Evolutionary conservation across 2,329 filamentous ascomycete species (phyloP), one percentile per base, ranked within the genome.

Genomic region (Neoascochyta sp.): DNA sequence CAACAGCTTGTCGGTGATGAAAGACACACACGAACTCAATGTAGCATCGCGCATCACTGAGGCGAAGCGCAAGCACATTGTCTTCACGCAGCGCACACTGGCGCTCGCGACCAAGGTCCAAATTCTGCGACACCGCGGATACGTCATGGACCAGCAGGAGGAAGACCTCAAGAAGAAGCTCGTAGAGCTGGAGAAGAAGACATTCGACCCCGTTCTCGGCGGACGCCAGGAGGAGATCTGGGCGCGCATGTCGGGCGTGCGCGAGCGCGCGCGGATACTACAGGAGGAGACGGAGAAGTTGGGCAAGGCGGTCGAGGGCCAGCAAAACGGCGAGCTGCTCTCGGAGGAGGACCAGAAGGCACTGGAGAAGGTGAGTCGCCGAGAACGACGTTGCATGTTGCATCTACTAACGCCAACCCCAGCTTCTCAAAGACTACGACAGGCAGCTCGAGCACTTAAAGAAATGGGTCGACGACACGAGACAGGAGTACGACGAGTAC

Each of bases 221-320:
- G 85, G 84, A 3, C 71, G 84, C 45, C 81, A 86, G 55, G 86
- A 92, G 62, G 86, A 92, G 67, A 78, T 92, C 24, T 92, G 86
- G 86, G 87, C 85, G 43, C 71, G 86, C 24, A 76, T 92, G 66
- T 81, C 88, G 27, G 76, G 82, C 20, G 68, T 92, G 26, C 72
- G 83, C 43, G 83, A 84, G 39, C 78, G 86, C 44, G 81, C 83
- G 13, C 77, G 81, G 45, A 75, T 79, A 50, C 63, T 93, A 47
- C 81, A 82, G 53, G 78, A 76, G 48, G 85, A 92, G 67, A 73
- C 86, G 35, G 83, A 82, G 57, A 81, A 79, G 64, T 69, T 81
- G 32, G 76, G 78, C 22, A 66, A 62, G 41, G 53, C 61, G 24
- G 50, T 65, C 4, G 57, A 63, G 2, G 65, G 70, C 15, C 67